Evolutionary conservation across 164 flowering plant species (phyloP).

Genomic region (Magnolia kwangsiensis): DNA sequence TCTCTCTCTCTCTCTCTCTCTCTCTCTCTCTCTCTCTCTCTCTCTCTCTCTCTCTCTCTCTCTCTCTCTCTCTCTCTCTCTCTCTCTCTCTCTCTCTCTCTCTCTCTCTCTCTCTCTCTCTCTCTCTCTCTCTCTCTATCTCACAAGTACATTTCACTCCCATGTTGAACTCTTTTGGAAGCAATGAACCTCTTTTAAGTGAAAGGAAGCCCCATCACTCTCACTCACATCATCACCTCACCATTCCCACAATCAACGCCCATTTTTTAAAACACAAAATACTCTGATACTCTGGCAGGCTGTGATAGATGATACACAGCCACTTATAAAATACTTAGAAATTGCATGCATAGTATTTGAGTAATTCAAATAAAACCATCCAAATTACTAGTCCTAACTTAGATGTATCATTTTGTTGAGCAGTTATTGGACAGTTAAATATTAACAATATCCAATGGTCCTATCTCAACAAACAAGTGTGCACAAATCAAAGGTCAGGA

Average conservation of each 20-base stretch:
- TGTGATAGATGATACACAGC: no score
- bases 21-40: neutral
- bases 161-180: neutral
- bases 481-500: no score
- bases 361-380: no score
- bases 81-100: neutral
- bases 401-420: no score
- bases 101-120: neutral
- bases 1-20: neutral
- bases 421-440: no score
- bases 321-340: no score
- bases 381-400: no score
- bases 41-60: neutral
- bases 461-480: no score
- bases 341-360: no score
- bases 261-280: no score
- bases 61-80: neutral
- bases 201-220: slow-evolving; percentile 2
- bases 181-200: neutral
- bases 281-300: no score
- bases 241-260: neutral
- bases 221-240: slow-evolving; percentile 8
- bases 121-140: neutral
- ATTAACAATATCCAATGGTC: no score
- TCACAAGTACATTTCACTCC: neutral